Percentiles rank a stretch among this genome's conserved stretches.
These are phyloP conservation scores for Zoysia japonica DNA, from an alignment of 176 grass and related monocot genomes.

Conservation along the genomic window DNA sequence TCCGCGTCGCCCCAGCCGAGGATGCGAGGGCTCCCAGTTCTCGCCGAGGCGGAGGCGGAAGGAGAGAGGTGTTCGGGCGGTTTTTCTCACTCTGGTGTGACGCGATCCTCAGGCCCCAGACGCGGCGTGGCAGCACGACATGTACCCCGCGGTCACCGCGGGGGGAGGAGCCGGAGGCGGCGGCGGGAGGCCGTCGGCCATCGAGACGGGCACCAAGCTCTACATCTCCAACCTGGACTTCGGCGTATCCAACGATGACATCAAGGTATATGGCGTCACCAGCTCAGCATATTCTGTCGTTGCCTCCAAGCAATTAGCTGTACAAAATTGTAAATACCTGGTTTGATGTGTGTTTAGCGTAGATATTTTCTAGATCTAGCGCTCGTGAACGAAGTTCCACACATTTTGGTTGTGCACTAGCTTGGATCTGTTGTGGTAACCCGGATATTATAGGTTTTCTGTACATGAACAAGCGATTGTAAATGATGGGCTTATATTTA, in stretches of 20 bases:
- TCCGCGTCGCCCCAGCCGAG: conserved; percentile 42
- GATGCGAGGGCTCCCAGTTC: conserved; percentile 33
- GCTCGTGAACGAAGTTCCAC: neutral
- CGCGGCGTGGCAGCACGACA: conserved; percentile 91
- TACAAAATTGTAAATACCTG: neutral
- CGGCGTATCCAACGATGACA: conserved; percentile 90
- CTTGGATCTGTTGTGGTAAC: neutral
- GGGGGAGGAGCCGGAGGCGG: conserved; percentile 31
- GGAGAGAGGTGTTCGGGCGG: conserved; percentile 42
- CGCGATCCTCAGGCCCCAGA: conserved; percentile 81
- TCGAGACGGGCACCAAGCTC: conserved; percentile 91
- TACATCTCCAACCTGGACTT: conserved; percentile 95
- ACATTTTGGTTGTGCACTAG: neutral
- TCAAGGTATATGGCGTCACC: conserved; percentile 63
- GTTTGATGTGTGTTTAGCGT: neutral
- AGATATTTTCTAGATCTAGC: conserved; percentile 32
- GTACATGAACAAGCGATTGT: neutral
- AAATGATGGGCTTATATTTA: neutral
- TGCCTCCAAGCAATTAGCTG: neutral
- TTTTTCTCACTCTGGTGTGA: conserved; percentile 88
- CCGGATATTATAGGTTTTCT: neutral
- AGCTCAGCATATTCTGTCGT: neutral
- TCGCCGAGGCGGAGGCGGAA: conserved; percentile 38
- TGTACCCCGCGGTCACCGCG: conserved; percentile 52
- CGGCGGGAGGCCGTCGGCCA: conserved; percentile 61